Conservation (phyloP, 202 grass and related monocot species). For the Carex arenaria region DNA sequence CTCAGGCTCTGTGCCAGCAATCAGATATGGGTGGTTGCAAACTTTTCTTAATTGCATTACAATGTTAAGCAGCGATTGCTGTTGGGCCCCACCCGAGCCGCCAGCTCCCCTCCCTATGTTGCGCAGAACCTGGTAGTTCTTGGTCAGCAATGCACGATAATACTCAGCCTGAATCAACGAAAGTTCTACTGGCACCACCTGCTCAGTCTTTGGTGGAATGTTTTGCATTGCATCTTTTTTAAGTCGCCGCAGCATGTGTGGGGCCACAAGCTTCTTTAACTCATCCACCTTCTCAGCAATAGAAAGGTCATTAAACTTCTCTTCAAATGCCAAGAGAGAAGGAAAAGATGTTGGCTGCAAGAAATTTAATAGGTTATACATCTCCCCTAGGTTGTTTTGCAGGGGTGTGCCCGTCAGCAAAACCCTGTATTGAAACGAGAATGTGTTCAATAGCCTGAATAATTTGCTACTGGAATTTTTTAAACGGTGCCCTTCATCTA, state of each 20-base stretch:
- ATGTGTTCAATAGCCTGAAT: constrained; percentile 70
- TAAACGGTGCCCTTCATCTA: constrained; percentile 89
- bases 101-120: constrained; percentile 40
- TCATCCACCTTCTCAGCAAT: constrained; percentile 87
- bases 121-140: constrained; percentile 84
- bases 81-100: constrained; percentile 41
- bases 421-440: constrained; percentile 85
- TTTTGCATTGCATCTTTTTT: constrained; percentile 96
- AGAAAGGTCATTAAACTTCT: constrained; percentile 91
- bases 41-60: constrained; percentile 97
- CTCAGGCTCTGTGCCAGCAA: constrained; percentile 83
- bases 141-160: constrained; percentile 89
- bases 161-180: constrained; percentile 93
- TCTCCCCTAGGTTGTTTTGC: constrained; percentile 97
- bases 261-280: constrained; percentile 94
- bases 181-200: constrained; percentile 82
- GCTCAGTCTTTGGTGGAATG: constrained; percentile 90
- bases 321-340: constrained; percentile 70
- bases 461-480: constrained; percentile 94
- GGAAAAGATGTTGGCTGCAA: constrained; percentile 84
- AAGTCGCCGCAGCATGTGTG: constrained; percentile 82
- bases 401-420: constrained; percentile 92
- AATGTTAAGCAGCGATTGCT: constrained; percentile 91
- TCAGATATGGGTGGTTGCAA: constrained; percentile 99
- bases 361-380: constrained; percentile 94